Base-by-base conservation (phyloP, 495 filamentous ascomycete genomes). In the Bathelium albidoporum region DNA sequence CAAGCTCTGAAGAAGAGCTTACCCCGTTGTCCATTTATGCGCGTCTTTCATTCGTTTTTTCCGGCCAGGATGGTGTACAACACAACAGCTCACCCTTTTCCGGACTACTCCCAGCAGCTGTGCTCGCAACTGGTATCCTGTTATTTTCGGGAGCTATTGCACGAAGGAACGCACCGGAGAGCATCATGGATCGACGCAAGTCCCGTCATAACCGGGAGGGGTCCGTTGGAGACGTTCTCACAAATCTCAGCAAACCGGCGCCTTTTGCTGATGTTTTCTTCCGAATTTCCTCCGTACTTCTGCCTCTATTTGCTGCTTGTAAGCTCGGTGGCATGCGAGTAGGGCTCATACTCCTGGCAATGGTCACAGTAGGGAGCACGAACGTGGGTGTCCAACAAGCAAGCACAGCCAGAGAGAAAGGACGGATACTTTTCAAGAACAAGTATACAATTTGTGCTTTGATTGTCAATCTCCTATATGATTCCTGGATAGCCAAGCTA, bases 231-330 rank as follows among this genome's bases (percentile, higher is more conserved):
- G 49, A 55, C 9, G 5, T 29, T 29, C 26, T 55, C 16, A 1
- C 49, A 26, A n/a, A 28, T 0, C 7, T 55, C 0, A 55, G 22
- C 24, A 55, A 55, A 11, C 49, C 49, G 20, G 49, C 22, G 16
- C 2, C 49, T 9, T 9, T 55, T 26, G 49, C 22, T 2, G 24
- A 26, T 20, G 20, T 29, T 28, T 29, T 55, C 12, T 55, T 24
- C 2, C n/a, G 49, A 24, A 29, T 29, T 2, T 16, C 29, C 22
- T 55, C 49, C 7, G 24, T 55, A 26, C 49, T 55, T 55, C 66
- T 86, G 24, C 84, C 84, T 0, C 80, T 83, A 63, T 85, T 83
- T 64, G 82, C 83, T 24, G 68, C 80, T 0, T 71, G 83, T 66
- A 79, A 83, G 39, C 69, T 86, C 22, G 84, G 84, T 26, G 83